Conservation (phyloP, 164 flowering plant species). For the Magnolia officinalis region DNA sequence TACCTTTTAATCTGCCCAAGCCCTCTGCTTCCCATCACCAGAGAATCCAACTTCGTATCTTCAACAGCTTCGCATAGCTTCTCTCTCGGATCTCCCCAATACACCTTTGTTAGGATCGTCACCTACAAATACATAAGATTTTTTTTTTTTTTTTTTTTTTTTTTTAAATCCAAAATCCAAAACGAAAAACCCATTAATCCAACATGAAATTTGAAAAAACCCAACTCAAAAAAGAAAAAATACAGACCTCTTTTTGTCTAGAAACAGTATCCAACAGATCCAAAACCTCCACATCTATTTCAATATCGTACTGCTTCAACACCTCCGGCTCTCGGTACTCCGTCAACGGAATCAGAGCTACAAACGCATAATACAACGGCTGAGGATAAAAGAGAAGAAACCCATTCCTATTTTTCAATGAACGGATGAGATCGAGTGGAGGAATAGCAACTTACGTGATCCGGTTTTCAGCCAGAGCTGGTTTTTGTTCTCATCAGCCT, state of each 20-base stretch:
- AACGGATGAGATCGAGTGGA: background rate
- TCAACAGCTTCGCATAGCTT: slow-evolving; percentile 41
- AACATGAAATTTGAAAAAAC: background rate
- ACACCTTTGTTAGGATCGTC: slow-evolving; percentile 48
- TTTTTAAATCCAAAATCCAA: background rate
- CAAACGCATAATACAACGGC: slow-evolving; percentile 3
- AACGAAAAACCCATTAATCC: background rate
- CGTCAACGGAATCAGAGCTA: slow-evolving; percentile 60
- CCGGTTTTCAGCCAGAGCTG: slow-evolving; percentile 59
- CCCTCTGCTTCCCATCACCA: slow-evolving; percentile 77
- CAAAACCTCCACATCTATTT: slow-evolving; percentile 45
- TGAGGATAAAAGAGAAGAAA: background rate
- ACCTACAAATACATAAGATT: slow-evolving; percentile 24
- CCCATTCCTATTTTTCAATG: background rate
- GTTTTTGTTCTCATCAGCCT: slow-evolving; percentile 35
- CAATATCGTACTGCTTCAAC: slow-evolving; percentile 44
- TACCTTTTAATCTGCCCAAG: slow-evolving; percentile 54
- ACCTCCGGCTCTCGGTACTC: slow-evolving; percentile 53
- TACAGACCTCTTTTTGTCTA: slow-evolving; percentile 44
- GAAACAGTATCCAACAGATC: slow-evolving; percentile 52
- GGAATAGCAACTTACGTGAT: slow-evolving; percentile 46
- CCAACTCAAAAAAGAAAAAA: background rate
- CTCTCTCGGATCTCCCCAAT: slow-evolving; percentile 82
- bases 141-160: background rate
- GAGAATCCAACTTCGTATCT: slow-evolving; percentile 43